A percentile compares a stretch with the other conserved stretches of the same genome.
phyloP scores from a whole-genome alignment of 305 asterid species.

The Solanum hybrid region DNA sequence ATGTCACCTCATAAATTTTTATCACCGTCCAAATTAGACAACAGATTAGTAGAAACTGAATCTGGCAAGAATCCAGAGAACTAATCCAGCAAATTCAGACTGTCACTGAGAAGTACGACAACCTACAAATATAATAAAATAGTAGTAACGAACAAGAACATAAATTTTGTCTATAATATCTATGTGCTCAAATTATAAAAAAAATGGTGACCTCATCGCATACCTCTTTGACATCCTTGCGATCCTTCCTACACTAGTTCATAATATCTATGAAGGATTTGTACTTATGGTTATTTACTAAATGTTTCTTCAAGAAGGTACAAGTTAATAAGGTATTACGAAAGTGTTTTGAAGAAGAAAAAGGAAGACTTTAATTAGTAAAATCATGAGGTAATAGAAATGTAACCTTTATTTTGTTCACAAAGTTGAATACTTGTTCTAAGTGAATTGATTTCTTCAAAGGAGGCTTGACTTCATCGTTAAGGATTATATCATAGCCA shows the following conservation, averaged over 20 bases:
- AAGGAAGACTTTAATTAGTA: neutral
- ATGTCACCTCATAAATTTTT: neutral
- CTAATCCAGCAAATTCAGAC: constrained; percentile 80
- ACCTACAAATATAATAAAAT: too few species aligned
- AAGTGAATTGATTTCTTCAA: neutral
- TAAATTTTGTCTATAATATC: too few species aligned
- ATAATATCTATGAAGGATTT: too few species aligned
- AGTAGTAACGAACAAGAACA: too few species aligned
- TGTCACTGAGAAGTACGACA: constrained; percentile 13
- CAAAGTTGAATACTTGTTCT: neutral
- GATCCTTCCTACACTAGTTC: too few species aligned
- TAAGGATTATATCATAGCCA: neutral
- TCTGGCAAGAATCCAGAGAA: constrained; percentile 84
- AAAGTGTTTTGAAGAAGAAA: neutral
- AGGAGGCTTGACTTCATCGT: neutral
- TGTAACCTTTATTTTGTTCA: neutral
- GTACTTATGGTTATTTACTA: too few species aligned
- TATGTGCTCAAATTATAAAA: too few species aligned
- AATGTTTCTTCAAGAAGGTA: too few species aligned
- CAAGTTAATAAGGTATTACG: too few species aligned
- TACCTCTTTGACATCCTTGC: too few species aligned
- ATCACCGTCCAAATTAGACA: neutral
- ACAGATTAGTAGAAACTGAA: neutral
- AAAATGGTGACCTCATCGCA: too few species aligned
- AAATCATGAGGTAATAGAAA: neutral